Percentiles rank a stretch among this genome's conserved stretches.
phyloP scores from a whole-genome alignment of 78 protist genomes.

The Isochrysis galbana region DNA sequence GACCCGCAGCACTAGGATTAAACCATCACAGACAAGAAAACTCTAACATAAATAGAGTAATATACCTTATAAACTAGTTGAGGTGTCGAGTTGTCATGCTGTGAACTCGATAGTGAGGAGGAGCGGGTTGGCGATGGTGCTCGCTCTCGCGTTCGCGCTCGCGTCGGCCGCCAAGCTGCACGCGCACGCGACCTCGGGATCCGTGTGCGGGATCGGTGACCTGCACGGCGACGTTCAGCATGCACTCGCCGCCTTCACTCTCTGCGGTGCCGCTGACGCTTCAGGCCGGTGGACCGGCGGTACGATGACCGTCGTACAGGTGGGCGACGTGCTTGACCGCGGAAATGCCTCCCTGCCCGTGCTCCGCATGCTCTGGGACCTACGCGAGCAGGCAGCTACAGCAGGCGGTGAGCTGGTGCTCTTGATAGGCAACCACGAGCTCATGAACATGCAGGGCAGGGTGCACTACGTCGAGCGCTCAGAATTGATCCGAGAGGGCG shows the following conservation, averaged over 20 bases:
- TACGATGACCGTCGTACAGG: not conserved
- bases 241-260: not conserved
- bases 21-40: too few relatives aligned
- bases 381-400: not conserved
- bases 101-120: too few relatives aligned
- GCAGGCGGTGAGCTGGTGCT: slow-evolving; percentile 37
- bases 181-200: too few relatives aligned
- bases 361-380: not conserved
- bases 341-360: not conserved
- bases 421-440: slow-evolving; percentile 49
- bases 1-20: too few relatives aligned
- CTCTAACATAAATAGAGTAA: too few relatives aligned
- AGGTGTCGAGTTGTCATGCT: too few relatives aligned
- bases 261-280: not conserved
- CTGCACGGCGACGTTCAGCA: slow-evolving; percentile 32
- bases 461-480: not conserved
- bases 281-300: not conserved
- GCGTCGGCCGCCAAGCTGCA: too few relatives aligned
- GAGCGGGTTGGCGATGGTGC: too few relatives aligned
- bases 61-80: too few relatives aligned
- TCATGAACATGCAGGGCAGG: slow-evolving; percentile 29
- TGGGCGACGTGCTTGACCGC: slow-evolving; percentile 46
- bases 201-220: slow-evolving; percentile 38
- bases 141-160: too few relatives aligned
- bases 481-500: not conserved